Base-by-base conservation (phyloP, 2,329 filamentous ascomycete genomes). In the Arthrobotrys musiformis region DNA sequence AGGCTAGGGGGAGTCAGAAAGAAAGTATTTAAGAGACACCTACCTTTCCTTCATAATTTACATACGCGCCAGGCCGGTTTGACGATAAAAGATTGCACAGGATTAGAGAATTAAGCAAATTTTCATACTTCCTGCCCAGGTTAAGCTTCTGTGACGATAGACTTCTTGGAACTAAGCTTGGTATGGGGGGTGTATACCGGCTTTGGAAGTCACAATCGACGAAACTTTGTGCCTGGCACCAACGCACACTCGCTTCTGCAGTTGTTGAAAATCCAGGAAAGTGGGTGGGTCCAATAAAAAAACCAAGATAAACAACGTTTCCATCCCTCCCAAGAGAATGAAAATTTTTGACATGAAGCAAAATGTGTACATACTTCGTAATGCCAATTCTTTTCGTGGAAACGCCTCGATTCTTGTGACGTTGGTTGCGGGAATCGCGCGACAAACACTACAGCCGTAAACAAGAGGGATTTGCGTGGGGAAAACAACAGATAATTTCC, bases 201-300 rank as follows among this genome's bases (percentile, higher is more conserved):
- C 44, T 76, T 63, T 40, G 70, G 70, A 44, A 76, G 70, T 68
- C 63, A 9, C 48, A 76, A 37, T 76, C 70, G 70, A 76, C 64
- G 17, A 62, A 50, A 11, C 15, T 19, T 40, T 63, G 69, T 44
- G 28, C 62, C 70, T 76, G 56, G 37, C 37, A 46, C 22, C 37
- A 22, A 67, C 46, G 26, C 19, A 54, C 44, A 2, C 60, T 74
- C 44, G 63, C 56, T 69, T 75, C 37, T 61, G 42, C 69, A 50
- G 37, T 8, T 33, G 35, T 48, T 61, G 28, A 17, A 52, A 35
- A 40, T 28, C 66, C 26, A 48, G 66, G 24, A 33, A 60, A 46
- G 50, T 11, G 15, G n/a, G 62, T 62, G 56, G 63, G 70, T 33
- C 64, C 70, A 63, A 76, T 76, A 37, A 44, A 35, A 66, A 15